Base-by-base conservation (phyloP, 2,329 filamentous ascomycete species). In the Chaetomiaceae sp. region DNA sequence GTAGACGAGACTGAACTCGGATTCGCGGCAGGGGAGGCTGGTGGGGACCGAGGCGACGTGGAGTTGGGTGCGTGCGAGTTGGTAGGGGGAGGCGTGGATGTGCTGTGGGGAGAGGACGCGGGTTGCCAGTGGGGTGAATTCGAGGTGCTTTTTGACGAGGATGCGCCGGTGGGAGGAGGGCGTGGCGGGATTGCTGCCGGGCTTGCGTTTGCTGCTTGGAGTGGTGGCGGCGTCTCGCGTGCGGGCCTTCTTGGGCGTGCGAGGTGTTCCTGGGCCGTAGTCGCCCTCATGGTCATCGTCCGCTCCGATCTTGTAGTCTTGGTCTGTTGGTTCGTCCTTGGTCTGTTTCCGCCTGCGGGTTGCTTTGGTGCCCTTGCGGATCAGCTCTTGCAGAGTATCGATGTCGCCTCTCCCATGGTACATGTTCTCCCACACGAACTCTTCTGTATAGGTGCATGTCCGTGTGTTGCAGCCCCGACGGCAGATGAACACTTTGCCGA, bases 51-150 rank as follows among this genome's bases (percentile, higher is more conserved):
- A 89, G 0, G 95, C 94, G 25, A 99, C 94, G 66, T 99, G 94
- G 1, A 99, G 80, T 40, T 89, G 85, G 25, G 85, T 90, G 18
- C 95, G 84, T 43, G 94, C 95, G 55, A 95, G 80, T 62, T 95
- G 90, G 65, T 96, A 97, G 0, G 94, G 94, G 0, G 94, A 95
- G 2, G 86, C 83, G 38, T 90, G 81, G 51, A 87, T 79, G 60
- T 87, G 82, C 30, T 80, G 80, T 4, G 89, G 87, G 1, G 89
- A 89, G 3, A 99, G 78, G 18, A 87, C 79, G 34, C 94, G 86
- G 13, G 90, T 96, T 6, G 90, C 90, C n/a, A 99, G 74, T 0
- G 94, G 94, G 0, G 94, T 99, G 64, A 97, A 97, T 65, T 96
- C 91, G 32, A 99, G 80, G 5, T 89, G 87, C 64, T 91, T 96